Conservation (phyloP, 345 rosid genomes). For the Sonneratia alba region DNA sequence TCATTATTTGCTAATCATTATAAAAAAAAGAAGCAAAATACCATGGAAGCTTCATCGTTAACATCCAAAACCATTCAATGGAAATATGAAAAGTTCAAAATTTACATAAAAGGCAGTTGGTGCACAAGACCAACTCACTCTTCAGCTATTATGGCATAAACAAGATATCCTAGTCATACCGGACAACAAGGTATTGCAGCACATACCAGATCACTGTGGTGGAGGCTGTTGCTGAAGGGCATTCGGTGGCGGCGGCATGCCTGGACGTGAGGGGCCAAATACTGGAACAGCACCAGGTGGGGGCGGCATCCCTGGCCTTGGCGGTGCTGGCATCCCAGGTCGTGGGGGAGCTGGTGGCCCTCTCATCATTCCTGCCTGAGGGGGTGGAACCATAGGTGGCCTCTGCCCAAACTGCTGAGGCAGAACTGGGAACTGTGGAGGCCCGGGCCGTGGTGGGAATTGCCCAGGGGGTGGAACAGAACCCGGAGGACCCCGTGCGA, state of each 20-base stretch:
- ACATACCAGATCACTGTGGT: constrained; percentile 30
- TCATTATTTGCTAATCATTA: background rate
- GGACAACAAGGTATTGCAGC: background rate
- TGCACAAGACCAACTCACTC: background rate
- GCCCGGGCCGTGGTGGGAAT: constrained; percentile 64
- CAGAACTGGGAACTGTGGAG: constrained; percentile 43
- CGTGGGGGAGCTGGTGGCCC: constrained; percentile 41
- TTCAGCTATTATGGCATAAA: background rate
- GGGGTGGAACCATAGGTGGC: constrained; percentile 51
- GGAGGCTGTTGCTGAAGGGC: constrained; percentile 26
- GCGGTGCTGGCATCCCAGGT: constrained; percentile 76
- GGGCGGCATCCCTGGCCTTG: constrained; percentile 90
- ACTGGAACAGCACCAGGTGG: constrained; percentile 64
- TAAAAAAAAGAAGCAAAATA: too few relatives aligned
- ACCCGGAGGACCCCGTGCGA: constrained; percentile 56
- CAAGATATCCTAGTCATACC: background rate
- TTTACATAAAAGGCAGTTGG: background rate
- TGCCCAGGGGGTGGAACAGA: constrained; percentile 52
- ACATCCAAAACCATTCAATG: background rate
- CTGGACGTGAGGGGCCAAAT: constrained; percentile 76
- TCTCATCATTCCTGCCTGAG: constrained; percentile 69
- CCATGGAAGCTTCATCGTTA: background rate
- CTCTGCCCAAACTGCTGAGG: constrained; percentile 60
- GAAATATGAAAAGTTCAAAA: background rate
- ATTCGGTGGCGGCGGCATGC: constrained; percentile 80